Evolutionary conservation across 257 asterid genomes (phyloP).

Genomic region (Solanum commersonii): DNA sequence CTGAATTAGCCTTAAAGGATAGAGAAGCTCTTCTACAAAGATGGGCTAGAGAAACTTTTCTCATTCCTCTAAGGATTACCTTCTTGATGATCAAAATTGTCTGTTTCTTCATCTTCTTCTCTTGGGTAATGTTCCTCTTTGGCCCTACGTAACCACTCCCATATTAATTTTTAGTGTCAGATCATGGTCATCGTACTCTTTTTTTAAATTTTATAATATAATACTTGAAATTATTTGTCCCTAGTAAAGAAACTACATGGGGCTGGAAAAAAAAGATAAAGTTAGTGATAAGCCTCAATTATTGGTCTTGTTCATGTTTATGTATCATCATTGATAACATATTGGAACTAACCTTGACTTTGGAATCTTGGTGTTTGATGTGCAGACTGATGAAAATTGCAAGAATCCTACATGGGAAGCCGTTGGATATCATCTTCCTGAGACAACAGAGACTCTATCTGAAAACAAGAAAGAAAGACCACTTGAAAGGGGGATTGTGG

Average conservation of each 20-base stretch:
- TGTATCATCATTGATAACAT: not conserved
- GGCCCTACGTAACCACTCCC: not conserved
- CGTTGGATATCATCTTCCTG: conserved; percentile 50
- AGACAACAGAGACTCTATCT: conserved; percentile 8
- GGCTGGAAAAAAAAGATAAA: not conserved
- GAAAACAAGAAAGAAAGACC: conserved; percentile 35
- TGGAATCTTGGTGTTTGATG: not conserved
- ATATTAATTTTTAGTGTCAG: not conserved
- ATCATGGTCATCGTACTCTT: not conserved
- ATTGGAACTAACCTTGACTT: not conserved
- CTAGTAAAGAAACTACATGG: not conserved
- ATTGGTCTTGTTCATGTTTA: not conserved
- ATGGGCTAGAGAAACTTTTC: conserved; percentile 49
- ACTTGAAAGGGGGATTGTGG: conserved; percentile 67
- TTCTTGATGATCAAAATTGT: conserved; percentile 41
- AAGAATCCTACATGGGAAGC: conserved; percentile 67
- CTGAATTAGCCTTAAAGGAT: conserved; percentile 44
- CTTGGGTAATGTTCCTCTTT: conserved; percentile 32
- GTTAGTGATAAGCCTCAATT: not conserved
- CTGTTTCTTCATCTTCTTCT: conserved; percentile 42
- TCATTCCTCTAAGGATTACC: conserved; percentile 42
- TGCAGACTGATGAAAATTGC: conserved; percentile 62
- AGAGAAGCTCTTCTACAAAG: conserved; percentile 63
- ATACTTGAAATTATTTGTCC: not conserved
- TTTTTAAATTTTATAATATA: not conserved